These are phyloP conservation scores for Oryza longistaminata DNA, from an alignment of 176 grass and related monocot genomes.

Conservation along the genomic window DNA sequence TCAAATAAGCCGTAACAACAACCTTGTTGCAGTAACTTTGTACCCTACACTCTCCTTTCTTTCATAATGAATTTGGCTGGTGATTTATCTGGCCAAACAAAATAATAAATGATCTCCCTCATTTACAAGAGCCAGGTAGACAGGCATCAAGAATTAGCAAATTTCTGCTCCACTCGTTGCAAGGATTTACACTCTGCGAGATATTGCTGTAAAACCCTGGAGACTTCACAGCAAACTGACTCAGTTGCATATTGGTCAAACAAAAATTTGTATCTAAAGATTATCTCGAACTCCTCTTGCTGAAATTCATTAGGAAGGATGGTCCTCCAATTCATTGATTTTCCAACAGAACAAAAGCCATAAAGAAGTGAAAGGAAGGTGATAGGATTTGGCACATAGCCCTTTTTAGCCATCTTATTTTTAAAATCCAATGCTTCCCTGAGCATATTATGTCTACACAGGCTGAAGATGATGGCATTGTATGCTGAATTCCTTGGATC, in stretches of 20 bases:
- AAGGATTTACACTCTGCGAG: conserved; percentile 11
- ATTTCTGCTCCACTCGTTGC: conserved; percentile 17
- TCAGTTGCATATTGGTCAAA: conserved; percentile 46
- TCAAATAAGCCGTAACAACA: no score
- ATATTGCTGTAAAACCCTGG: conserved; percentile 28
- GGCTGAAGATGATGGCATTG: conserved; percentile 70
- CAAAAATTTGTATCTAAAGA: conserved; percentile 43
- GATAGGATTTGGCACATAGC: conserved; percentile 47
- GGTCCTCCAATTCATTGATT: conserved; percentile 50
- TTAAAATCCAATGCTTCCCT: conserved; percentile 63
- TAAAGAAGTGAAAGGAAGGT: conserved; percentile 83
- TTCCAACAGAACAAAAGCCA: conserved; percentile 77
- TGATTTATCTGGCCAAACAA: no score
- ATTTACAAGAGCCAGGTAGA: conserved; percentile 8
- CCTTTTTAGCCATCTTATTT: conserved; percentile 62
- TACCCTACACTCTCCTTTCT: no score
- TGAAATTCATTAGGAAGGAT: conserved; percentile 56
- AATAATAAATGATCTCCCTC: not conserved
- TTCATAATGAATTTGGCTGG: no score
- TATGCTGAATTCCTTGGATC: conserved; percentile 59
- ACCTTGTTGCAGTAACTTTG: no score
- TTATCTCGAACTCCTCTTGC: conserved; percentile 53
- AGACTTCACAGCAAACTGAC: conserved; percentile 40
- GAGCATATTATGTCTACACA: conserved; percentile 85
- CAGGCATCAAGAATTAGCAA: conserved; percentile 17